Evolutionary conservation across 2,329 filamentous ascomycete species (phyloP), one percentile per base, ranked within the genome.

Genomic region (Fusarium aywerte): DNA sequence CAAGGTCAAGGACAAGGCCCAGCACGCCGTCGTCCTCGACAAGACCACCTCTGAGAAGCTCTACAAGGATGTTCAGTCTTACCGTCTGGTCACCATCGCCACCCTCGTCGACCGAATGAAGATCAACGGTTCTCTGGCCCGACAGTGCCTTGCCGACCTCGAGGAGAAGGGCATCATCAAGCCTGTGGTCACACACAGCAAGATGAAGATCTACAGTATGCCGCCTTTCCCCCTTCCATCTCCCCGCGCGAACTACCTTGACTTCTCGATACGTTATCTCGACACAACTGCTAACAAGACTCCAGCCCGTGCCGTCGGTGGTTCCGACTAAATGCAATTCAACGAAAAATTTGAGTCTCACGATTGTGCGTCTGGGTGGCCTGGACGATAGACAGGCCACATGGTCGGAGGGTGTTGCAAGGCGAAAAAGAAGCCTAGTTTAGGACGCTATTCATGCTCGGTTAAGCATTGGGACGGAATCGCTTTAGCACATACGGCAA

Each of bases 1-100:
- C 75, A 87, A 83, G 93, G 96, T 99, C 88, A 99, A 99, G 96
- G 96, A 99, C 90, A 99, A 99, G 94, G 95, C 96, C 85, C 92
- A 98, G 84, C 96, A 99, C 90, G 92, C 92, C 84, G 96, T 99
- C 84, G 88, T 98, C 81, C 93, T 99, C 85, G 96, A 99, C 89
- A 99, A 99, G 90, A 81, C 87, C 85, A 97, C 91, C 80, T 92
- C 91, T 76, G 96, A 99, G 86, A 97, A 96, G 89, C 93, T 99
- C 83, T 92, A 97, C 89, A 99, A 99, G 89, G 96, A 99, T 89
- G 96, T 99, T 78, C 96, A 98, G 85, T 97, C 96, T 73, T 99
- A 98, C 92, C 93, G 96, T 81, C 93, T 99, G 83, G 93, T 99
- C 86, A 98, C 96, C 81, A 92, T 98, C 79, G 94, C 96, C 79